phyloP scores from a whole-genome alignment of 495 filamentous ascomycete genomes.

The Trichoderma gamsii region DNA sequence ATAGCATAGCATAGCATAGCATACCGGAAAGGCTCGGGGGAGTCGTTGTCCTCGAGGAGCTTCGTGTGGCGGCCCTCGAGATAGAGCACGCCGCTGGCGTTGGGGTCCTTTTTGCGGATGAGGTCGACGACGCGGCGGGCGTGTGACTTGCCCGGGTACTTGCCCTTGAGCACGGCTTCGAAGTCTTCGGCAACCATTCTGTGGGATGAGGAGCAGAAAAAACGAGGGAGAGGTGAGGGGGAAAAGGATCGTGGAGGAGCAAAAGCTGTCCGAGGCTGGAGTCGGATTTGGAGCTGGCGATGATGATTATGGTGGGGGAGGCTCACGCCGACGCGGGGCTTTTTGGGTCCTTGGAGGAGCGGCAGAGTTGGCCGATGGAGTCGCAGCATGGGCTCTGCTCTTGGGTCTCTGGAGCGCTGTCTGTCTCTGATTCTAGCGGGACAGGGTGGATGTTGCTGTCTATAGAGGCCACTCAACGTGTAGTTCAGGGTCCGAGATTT shows the following conservation, averaged over 20 bases:
- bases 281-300: not conserved
- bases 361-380: not conserved
- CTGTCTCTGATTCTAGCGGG: no score
- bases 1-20: slow-evolving; percentile 18
- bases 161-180: slow-evolving; percentile 48
- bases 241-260: not conserved
- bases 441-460: no score
- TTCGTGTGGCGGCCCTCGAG: slow-evolving; percentile 77
- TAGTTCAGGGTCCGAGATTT: no score
- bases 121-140: slow-evolving; percentile 72
- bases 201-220: not conserved
- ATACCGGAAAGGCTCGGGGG: slow-evolving; percentile 69
- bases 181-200: slow-evolving; percentile 22
- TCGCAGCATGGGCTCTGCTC: not conserved
- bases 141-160: slow-evolving; percentile 95
- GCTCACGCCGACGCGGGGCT: not conserved
- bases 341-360: not conserved
- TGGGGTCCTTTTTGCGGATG: slow-evolving; percentile 55
- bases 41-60: slow-evolving; percentile 77
- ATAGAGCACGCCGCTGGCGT: slow-evolving; percentile 65
- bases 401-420: no score
- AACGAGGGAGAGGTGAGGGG: no score
- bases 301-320: slow-evolving; percentile 1
- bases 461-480: no score
- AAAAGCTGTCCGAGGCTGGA: not conserved